Evolutionary conservation across 352 stramenopile species (phyloP).

Genomic region (Phytophthora crassamura): DNA sequence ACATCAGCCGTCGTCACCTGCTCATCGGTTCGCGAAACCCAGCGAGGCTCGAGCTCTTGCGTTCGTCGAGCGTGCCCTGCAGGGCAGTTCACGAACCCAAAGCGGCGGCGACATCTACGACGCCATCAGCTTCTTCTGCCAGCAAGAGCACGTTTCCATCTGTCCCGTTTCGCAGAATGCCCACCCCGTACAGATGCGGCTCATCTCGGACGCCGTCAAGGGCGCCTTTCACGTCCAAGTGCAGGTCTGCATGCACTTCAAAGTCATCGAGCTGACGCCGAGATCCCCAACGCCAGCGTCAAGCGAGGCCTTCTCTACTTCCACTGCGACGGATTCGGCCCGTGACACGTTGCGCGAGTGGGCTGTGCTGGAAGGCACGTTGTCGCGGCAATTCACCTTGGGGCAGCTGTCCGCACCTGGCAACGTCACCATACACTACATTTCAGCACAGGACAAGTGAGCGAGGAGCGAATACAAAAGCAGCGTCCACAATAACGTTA

Average conservation of each 20-base stretch:
- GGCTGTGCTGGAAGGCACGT: conserved; percentile 62
- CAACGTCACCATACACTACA: conserved; percentile 52
- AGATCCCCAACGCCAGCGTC: conserved; percentile 19
- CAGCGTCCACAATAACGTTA: conserved; percentile 16
- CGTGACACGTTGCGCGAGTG: conserved; percentile 48
- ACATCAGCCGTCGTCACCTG: conserved; percentile 35
- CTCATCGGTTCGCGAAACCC: conserved; percentile 45
- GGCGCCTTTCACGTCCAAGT: conserved; percentile 61
- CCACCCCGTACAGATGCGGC: conserved; percentile 54
- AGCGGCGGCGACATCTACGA: conserved; percentile 86
- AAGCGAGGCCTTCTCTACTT: background rate
- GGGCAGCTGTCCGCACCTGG: conserved; percentile 59
- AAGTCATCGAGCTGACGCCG: conserved; percentile 61
- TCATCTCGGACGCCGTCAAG: conserved; percentile 30
- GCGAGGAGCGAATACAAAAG: background rate
- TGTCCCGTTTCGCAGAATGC: conserved; percentile 76
- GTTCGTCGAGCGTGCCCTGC: conserved; percentile 77
- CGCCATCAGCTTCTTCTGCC: conserved; percentile 76
- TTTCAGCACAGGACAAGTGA: conserved; percentile 12
- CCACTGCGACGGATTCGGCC: background rate
- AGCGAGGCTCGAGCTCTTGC: conserved; percentile 61
- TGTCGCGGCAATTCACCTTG: conserved; percentile 65
- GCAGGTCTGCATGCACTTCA: conserved; percentile 79
- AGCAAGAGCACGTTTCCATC: conserved; percentile 63
- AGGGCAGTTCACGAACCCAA: conserved; percentile 74